These are phyloP conservation scores for Pyrrhoderma lamaoense DNA, from an alignment of 1,284 basidiomycete species.

Conservation along the genomic window DNA sequence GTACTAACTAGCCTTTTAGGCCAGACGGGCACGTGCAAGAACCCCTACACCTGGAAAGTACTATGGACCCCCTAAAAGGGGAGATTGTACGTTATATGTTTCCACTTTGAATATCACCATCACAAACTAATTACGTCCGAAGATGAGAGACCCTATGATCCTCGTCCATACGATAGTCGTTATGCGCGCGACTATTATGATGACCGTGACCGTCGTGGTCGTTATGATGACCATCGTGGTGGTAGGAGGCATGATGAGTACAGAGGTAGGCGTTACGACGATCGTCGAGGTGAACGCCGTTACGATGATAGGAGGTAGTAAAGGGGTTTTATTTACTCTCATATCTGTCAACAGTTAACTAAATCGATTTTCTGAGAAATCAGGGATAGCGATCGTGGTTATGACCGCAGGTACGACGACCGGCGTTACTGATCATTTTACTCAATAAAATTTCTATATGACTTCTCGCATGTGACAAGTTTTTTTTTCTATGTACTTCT, in stretches of 20 bases:
- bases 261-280: slow-evolving; percentile 40
- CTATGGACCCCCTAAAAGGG: slow-evolving; percentile 83
- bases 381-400: slow-evolving; percentile 34
- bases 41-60: slow-evolving; percentile 95
- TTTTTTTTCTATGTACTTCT: too few relatives aligned
- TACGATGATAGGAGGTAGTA: slow-evolving; percentile 29
- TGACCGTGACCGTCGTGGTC: slow-evolving; percentile 26
- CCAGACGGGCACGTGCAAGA: slow-evolving; percentile 87
- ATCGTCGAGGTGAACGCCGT: slow-evolving; percentile 31
- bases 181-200: slow-evolving; percentile 50
- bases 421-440: slow-evolving; percentile 12
- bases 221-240: slow-evolving; percentile 41
- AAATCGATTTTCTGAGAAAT: slow-evolving; percentile 7
- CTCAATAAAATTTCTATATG: too few relatives aligned
- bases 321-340: slow-evolving; percentile 2
- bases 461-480: too few relatives aligned
- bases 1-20: slow-evolving; percentile 38
- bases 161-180: slow-evolving; percentile 72
- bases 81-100: slow-evolving; percentile 39
- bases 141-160: slow-evolving; percentile 75
- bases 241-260: slow-evolving; percentile 12
- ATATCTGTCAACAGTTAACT: background rate
- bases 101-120: slow-evolving; percentile 11
- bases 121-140: background rate
- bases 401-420: slow-evolving; percentile 23